Evolutionary conservation across 148 eudicot genomes (phyloP), one percentile per base, ranked within the genome.

Genomic region (Nepenthes mirabilis): DNA sequence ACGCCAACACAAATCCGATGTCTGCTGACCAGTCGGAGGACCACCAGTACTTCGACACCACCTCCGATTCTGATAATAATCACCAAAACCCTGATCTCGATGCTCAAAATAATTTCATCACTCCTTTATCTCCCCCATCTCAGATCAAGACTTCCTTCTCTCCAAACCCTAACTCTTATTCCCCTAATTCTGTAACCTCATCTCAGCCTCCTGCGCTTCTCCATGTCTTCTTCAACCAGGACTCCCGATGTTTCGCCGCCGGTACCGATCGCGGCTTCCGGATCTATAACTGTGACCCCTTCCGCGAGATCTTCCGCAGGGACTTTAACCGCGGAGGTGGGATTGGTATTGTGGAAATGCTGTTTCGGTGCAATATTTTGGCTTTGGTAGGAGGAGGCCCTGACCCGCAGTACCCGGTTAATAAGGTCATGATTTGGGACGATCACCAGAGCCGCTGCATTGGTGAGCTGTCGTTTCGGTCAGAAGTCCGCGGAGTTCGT

Each of bases 371-470:
- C 67, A 90, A 90, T 43, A 87, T 90, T 11, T 77, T 90, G 2
- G 91, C 95, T 0, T 47, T 90, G 13, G 97, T 90, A 1, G 97
- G 97, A 14, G 97, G 97, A 3, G 97, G 95, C 0, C 76, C 87
- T 6, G 75, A 85, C 14, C 91, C 97, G 2, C 95, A 80, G 63
- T 90, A 84, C 48, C 88, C 97, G 7, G 69, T 79, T 6, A 87
- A 90, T 54, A 90, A 87, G 75, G 95, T 87, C 13, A 87, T 87
- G 95, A 84, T 84, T 32, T 86, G 97, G 97, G 95, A 90, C 52
- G 97, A 90, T 63, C 91, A 90, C 37, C 91, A 86, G 55, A 76
- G 86, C 64, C 59, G 97, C 34, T 90, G 95, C 61, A 87, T 90
- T 2, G 97, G 97, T 23, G 97, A 86, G 52, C 45, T 87, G 13